Conservation (phyloP, 1,139 yeast genomes). For the Yamadazyma triangularis region DNA sequence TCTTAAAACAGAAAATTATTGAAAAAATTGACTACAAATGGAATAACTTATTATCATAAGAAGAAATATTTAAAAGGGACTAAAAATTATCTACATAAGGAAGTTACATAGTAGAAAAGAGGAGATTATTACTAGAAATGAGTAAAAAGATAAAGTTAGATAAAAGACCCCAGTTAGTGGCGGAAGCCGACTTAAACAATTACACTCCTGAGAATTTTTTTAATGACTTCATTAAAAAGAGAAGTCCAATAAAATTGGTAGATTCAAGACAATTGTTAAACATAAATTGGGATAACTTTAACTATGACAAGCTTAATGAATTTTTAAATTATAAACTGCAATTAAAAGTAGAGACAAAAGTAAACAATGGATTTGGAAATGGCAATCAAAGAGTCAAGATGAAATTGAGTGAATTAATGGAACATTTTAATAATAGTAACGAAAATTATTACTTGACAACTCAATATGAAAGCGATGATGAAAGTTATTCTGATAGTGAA, state of each 20-base stretch:
- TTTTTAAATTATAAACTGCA: slow-evolving; percentile 26
- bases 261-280: slow-evolving; percentile 8
- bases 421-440: slow-evolving; percentile 33
- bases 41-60: background rate
- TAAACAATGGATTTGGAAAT: slow-evolving; percentile 60
- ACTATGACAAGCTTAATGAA: slow-evolving; percentile 28
- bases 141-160: background rate
- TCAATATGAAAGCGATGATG: slow-evolving; percentile 42
- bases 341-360: slow-evolving; percentile 54
- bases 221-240: slow-evolving; percentile 20
- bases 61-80: background rate
- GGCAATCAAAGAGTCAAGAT: slow-evolving; percentile 50
- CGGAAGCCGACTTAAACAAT: background rate
- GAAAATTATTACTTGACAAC: slow-evolving; percentile 56
- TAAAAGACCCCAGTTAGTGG: background rate
- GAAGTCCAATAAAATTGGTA: slow-evolving; percentile 37
- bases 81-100: background rate
- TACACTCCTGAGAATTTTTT: slow-evolving; percentile 17
- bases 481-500: slow-evolving; percentile 17
- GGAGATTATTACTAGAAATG: too few species aligned
- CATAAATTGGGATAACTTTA: slow-evolving; percentile 16
- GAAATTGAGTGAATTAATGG: slow-evolving; percentile 44
- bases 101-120: too few species aligned
- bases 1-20: background rate
- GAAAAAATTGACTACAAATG: background rate